Evolutionary conservation across 257 asterid genomes (phyloP).

Genomic region (Paulownia fortunei): DNA sequence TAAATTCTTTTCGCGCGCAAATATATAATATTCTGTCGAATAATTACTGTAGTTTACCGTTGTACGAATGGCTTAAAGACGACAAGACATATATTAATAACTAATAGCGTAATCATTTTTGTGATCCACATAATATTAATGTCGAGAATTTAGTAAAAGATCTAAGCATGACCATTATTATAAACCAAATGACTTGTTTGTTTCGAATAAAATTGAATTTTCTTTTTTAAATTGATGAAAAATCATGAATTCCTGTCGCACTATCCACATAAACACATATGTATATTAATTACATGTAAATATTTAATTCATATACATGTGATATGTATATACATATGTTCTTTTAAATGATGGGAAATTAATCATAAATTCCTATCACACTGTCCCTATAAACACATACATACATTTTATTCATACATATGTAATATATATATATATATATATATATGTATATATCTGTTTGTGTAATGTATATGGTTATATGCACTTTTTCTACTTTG

Average conservation of each 20-base stretch:
- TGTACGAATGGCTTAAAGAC: neutral
- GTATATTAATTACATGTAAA: too few species aligned
- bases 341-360: too few species aligned
- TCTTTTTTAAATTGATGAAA: too few species aligned
- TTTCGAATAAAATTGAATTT: neutral
- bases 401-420: too few species aligned
- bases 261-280: too few species aligned
- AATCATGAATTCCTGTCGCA: neutral
- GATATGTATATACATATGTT: too few species aligned
- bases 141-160: conserved; percentile 1
- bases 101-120: neutral
- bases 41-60: neutral
- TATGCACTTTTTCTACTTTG: too few species aligned
- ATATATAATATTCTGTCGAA: neutral
- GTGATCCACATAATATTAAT: neutral
- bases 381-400: too few species aligned
- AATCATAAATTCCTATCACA: too few species aligned
- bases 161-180: neutral
- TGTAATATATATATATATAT: neutral
- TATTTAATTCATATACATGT: too few species aligned
- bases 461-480: neutral
- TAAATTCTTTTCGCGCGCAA: conserved; percentile 7
- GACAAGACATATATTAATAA: neutral
- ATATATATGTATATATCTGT: neutral
- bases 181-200: neutral